Conservation (phyloP, 164 flowering plant species). For the Aristolochia contorta region DNA sequence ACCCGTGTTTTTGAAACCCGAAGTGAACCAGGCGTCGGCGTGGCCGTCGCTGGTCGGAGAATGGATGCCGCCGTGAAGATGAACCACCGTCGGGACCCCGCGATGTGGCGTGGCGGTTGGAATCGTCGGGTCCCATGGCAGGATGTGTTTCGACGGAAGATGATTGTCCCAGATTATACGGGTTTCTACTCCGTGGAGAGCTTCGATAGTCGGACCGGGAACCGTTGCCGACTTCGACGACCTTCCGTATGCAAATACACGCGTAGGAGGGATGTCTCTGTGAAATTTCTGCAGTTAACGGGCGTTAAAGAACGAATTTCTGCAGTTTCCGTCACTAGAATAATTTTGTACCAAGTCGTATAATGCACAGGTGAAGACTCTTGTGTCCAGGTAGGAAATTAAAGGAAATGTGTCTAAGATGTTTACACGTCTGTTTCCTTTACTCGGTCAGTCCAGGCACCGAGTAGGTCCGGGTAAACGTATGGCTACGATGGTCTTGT, state of each 20-base stretch:
- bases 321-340: not conserved
- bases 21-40: conserved; percentile 44
- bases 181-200: conserved; percentile 31
- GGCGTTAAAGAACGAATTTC: not conserved
- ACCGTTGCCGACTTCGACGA: conserved; percentile 29
- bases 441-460: too few species aligned
- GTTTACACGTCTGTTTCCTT: too few species aligned
- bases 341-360: too few species aligned
- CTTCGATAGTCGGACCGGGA: conserved; percentile 56
- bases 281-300: conserved; percentile 62
- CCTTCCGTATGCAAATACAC: conserved; percentile 48
- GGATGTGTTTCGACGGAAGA: conserved; percentile 40
- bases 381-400: too few species aligned
- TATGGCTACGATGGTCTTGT: too few species aligned
- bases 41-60: conserved; percentile 44
- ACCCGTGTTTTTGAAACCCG: conserved; percentile 27
- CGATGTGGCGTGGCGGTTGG: conserved; percentile 32
- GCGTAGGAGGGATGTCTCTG: conserved; percentile 40
- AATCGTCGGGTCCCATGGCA: conserved; percentile 55
- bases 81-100: conserved; percentile 51
- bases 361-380: too few species aligned
- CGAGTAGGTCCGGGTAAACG: too few species aligned
- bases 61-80: conserved; percentile 49
- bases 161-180: conserved; percentile 39
- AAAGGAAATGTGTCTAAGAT: too few species aligned